phyloP scores from a whole-genome alignment of 2,329 filamentous ascomycete genomes.

The Rachicladosporium sp. region DNA sequence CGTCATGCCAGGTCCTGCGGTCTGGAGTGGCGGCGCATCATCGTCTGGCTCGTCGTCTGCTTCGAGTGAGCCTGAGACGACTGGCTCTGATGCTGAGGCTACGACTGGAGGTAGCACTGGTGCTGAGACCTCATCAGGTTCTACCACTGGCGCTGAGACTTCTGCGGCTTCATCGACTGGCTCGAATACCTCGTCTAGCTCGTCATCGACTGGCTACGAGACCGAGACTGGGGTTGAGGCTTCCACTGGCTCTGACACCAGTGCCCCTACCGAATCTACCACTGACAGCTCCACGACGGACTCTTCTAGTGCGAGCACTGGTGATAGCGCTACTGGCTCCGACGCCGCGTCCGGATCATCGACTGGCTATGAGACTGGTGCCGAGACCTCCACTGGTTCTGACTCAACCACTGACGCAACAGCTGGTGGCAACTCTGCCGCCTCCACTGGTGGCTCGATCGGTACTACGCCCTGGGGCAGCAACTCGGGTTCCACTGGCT shows the following conservation, averaged over 20 bases:
- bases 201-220: background rate
- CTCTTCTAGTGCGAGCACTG: background rate
- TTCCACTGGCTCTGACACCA: background rate
- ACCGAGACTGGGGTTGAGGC: background rate
- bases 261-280: background rate
- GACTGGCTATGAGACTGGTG: too few species aligned
- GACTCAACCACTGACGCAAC: too few species aligned
- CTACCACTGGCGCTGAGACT: constrained; percentile 1
- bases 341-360: too few species aligned
- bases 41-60: constrained; percentile 2
- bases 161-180: background rate
- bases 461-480: too few species aligned
- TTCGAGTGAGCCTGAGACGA: background rate
- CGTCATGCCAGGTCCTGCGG: constrained; percentile 9
- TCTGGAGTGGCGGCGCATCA: background rate
- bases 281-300: background rate
- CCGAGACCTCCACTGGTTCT: too few species aligned
- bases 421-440: too few species aligned
- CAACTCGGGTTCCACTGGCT: too few species aligned
- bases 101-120: background rate
- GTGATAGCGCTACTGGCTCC: too few species aligned
- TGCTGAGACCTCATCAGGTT: background rate
- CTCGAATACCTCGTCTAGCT: background rate
- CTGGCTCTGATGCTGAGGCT: background rate
- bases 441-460: too few species aligned